phyloP scores from a whole-genome alignment of 2,329 filamentous ascomycete genomes.

The Arthrobotrys conoides region DNA sequence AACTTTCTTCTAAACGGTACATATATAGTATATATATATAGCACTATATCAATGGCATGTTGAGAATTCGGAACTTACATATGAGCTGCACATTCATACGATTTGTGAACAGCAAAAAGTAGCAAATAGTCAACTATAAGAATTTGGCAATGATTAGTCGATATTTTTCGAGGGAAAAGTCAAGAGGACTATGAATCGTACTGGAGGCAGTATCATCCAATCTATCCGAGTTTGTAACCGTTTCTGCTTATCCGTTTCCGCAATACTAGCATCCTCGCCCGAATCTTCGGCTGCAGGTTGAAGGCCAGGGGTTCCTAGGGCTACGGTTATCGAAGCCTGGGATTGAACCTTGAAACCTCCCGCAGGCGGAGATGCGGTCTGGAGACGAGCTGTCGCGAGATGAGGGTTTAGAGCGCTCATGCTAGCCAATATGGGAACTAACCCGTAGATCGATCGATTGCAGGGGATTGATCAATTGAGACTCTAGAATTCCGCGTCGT shows the following conservation, averaged over 20 bases:
- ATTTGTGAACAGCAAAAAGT: slow-evolving; percentile 41
- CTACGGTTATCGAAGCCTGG: slow-evolving; percentile 1
- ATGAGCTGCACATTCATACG: slow-evolving; percentile 34
- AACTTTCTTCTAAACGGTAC: no score
- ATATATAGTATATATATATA: no score
- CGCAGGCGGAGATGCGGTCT: not conserved
- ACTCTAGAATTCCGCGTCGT: not conserved
- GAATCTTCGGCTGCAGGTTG: not conserved
- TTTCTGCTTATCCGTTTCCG: slow-evolving; percentile 26
- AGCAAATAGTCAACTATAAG: slow-evolving; percentile 32
- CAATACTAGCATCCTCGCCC: slow-evolving; percentile 10
- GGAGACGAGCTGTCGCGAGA: not conserved
- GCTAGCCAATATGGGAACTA: not conserved
- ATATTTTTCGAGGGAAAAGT: not conserved
- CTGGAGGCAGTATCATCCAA: slow-evolving; percentile 33
- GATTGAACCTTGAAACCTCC: not conserved
- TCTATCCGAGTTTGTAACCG: slow-evolving; percentile 17
- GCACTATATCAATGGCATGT: no score
- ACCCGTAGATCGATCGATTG: not conserved
- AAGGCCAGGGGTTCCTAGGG: not conserved
- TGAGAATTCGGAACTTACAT: slow-evolving; percentile 8
- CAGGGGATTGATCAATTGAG: slow-evolving; percentile 2
- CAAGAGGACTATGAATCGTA: not conserved
- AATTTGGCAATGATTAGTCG: not conserved
- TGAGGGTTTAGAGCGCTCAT: slow-evolving; percentile 22